Percentiles rank a stretch among this genome's conserved stretches.
Evolutionary conservation across 352 stramenopile species (phyloP).

Genomic region (Porosira glacialis): DNA sequence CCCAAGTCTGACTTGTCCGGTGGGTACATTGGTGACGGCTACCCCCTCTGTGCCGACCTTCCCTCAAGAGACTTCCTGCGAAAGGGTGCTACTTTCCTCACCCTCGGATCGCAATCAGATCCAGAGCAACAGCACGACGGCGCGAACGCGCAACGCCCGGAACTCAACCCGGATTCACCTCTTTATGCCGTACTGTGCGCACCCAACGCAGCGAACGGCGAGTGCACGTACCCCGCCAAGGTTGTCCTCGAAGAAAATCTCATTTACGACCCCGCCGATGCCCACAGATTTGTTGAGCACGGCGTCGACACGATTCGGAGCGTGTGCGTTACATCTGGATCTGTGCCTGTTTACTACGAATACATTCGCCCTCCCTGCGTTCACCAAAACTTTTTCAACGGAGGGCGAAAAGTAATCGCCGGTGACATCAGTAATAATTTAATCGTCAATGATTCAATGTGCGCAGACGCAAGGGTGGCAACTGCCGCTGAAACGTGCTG

Average conservation of each 20-base stretch:
- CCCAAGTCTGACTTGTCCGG: conserved; percentile 59
- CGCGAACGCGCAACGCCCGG: neutral
- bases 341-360: conserved; percentile 43
- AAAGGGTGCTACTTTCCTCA: conserved; percentile 43
- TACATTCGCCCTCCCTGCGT: conserved; percentile 54
- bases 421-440: conserved; percentile 6
- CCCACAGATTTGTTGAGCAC: conserved; percentile 28
- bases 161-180: conserved; percentile 21
- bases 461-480: conserved; percentile 23
- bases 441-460: conserved; percentile 5
- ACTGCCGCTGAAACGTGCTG: conserved; percentile 36
- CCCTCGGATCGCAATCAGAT: conserved; percentile 25
- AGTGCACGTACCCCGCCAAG: conserved; percentile 46
- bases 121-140: conserved; percentile 14
- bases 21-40: conserved; percentile 68
- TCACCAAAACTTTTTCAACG: conserved; percentile 16
- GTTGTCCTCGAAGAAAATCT: conserved; percentile 55
- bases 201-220: conserved; percentile 10
- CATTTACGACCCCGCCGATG: conserved; percentile 17
- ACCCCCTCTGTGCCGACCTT: conserved; percentile 57
- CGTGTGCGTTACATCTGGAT: conserved; percentile 40
- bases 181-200: conserved; percentile 47
- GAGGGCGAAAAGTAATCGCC: conserved; percentile 15
- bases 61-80: conserved; percentile 44
- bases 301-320: conserved; percentile 53